Evolutionary conservation across 371 early-diverging fungal genomes (phyloP).

Genomic region (Amoeboaphelidium protococcarum): DNA sequence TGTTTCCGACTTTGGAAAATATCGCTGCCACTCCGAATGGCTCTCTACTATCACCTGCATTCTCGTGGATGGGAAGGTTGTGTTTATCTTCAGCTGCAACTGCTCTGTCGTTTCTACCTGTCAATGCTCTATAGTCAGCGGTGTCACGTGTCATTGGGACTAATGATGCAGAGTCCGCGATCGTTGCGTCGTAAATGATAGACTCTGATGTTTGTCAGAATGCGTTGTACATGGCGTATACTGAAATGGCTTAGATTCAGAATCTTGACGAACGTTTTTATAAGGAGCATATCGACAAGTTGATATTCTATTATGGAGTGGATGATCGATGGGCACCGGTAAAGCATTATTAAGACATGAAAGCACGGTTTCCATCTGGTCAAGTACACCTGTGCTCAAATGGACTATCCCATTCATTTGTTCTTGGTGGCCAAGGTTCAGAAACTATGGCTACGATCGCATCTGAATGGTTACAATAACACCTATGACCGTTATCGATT

Average conservation of each 20-base stretch:
- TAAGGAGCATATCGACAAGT: conserved; percentile 22
- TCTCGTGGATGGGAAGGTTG: conserved; percentile 13
- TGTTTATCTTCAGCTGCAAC: conserved; percentile 12
- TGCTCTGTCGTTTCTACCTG: conserved; percentile 14
- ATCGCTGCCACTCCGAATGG: conserved; percentile 51
- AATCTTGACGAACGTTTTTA: conserved; percentile 34
- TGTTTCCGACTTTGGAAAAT: conserved; percentile 49
- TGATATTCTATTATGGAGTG: conserved; percentile 47
- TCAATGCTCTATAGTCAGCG: conserved; percentile 11
- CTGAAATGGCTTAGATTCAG: conserved; percentile 40
- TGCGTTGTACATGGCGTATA: conserved; percentile 30
- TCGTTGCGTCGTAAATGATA: conserved; percentile 32
- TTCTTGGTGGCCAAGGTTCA: no score
- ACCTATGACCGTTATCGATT: no score
- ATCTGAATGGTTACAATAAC: no score
- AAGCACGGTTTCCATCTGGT: conserved; percentile 27
- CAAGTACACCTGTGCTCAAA: conserved; percentile 26
- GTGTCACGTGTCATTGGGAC: conserved; percentile 15
- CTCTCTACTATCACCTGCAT: conserved; percentile 13
- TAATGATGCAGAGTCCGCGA: conserved; percentile 14
- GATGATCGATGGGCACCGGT: conserved; percentile 50
- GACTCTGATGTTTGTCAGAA: conserved; percentile 26
- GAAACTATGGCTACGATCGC: no score
- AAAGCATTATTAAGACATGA: conserved; percentile 37
- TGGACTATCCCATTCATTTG: conserved; percentile 47